phyloP scores from a whole-genome alignment of 352 stramenopile genomes.

The Globisporangium megalacanthum region DNA sequence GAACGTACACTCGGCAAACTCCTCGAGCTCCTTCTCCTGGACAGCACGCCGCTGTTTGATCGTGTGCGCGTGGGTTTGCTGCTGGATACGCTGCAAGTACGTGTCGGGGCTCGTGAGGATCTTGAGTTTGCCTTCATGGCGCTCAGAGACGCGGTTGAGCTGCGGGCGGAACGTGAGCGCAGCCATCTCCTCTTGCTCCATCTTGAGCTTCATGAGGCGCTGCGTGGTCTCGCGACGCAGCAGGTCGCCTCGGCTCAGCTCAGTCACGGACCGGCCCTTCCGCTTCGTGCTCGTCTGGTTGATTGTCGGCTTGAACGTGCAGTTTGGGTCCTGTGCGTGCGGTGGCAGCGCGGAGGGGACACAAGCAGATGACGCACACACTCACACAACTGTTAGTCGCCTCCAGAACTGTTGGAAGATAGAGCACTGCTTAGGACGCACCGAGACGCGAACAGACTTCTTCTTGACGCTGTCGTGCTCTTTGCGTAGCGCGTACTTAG shows the following conservation, averaged over 20 bases:
- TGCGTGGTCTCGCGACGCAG: conserved; percentile 72
- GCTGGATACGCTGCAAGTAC: conserved; percentile 76
- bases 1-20: conserved; percentile 85
- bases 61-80: conserved; percentile 66
- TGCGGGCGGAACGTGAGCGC: conserved; percentile 73
- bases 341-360: too few relatives aligned
- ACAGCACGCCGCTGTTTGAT: conserved; percentile 70
- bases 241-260: conserved; percentile 73
- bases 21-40: conserved; percentile 75
- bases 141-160: conserved; percentile 62
- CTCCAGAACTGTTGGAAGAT: not conserved
- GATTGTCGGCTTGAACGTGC: conserved; percentile 82
- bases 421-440: conserved; percentile 14
- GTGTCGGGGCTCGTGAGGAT: conserved; percentile 75
- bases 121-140: conserved; percentile 68
- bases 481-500: conserved; percentile 67
- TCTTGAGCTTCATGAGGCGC: conserved; percentile 81
- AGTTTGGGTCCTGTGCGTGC: conserved; percentile 57
- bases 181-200: conserved; percentile 85
- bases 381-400: not conserved
- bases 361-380: not conserved
- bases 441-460: conserved; percentile 53
- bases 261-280: conserved; percentile 61
- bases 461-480: conserved; percentile 79
- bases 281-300: conserved; percentile 63